Evolutionary conservation across 352 stramenopile species (phyloP).

Genomic region (Globisporangium cystogenes): DNA sequence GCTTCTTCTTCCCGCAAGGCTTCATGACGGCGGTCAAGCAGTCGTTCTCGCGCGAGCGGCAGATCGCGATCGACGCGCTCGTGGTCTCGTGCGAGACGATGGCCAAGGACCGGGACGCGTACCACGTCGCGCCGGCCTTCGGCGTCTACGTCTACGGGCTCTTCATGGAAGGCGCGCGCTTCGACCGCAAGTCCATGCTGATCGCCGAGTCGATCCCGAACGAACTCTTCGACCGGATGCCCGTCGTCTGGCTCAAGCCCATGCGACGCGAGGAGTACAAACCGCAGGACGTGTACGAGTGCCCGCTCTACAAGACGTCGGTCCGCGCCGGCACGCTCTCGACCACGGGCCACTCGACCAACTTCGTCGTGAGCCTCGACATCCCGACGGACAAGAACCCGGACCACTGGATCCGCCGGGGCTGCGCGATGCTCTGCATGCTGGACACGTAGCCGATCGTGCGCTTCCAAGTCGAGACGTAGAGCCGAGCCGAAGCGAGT

Average conservation of each 20-base stretch:
- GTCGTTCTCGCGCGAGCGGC: constrained; percentile 85
- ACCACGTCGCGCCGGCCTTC: constrained; percentile 48
- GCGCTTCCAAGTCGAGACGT: too few relatives aligned
- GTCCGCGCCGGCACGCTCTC: constrained; percentile 87
- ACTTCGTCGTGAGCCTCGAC: constrained; percentile 89
- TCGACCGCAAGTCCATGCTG: constrained; percentile 61
- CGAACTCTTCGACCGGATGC: constrained; percentile 89
- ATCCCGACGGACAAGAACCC: constrained; percentile 78
- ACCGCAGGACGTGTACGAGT: constrained; percentile 80
- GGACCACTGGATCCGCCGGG: constrained; percentile 92
- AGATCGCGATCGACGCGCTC: constrained; percentile 91
- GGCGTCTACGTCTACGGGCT: constrained; percentile 94
- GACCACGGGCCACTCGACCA: constrained; percentile 92
- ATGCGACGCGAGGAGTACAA: constrained; percentile 76
- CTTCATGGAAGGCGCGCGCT: constrained; percentile 93
- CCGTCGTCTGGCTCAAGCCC: constrained; percentile 89
- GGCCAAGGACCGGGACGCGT: constrained; percentile 66
- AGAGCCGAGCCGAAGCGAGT: too few relatives aligned
- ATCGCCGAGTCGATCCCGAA: constrained; percentile 89
- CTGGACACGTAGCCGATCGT: constrained; percentile 74
- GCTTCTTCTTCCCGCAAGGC: constrained; percentile 95
- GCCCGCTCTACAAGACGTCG: constrained; percentile 93
- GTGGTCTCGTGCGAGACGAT: constrained; percentile 81
- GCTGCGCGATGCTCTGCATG: constrained; percentile 93
- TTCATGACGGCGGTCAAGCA: constrained; percentile 96